Evolutionary conservation across 805 yeast species (phyloP).

Genomic region (Jamesozyma jinghongensis): DNA sequence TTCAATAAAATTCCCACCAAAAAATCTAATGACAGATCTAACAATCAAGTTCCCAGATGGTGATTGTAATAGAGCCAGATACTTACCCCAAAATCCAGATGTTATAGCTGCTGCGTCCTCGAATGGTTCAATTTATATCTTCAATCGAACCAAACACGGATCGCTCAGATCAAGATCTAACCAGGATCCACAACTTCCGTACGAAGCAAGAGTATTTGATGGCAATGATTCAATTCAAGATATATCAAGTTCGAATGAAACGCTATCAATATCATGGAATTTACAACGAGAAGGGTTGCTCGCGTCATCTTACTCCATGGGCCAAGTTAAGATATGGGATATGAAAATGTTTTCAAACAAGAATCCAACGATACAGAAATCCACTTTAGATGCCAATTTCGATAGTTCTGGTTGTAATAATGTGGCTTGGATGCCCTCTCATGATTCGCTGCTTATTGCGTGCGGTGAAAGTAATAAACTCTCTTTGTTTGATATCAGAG

Average conservation of each 20-base stretch:
- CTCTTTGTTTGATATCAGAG: conserved; percentile 47
- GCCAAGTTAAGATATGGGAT: conserved; percentile 61
- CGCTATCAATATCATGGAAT: conserved; percentile 74
- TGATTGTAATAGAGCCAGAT: conserved; percentile 62
- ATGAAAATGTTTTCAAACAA: conserved; percentile 35
- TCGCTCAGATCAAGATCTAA: conserved; percentile 32
- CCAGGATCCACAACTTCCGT: conserved; percentile 7
- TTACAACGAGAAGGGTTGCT: conserved; percentile 47
- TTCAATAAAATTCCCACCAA: conserved; percentile 22
- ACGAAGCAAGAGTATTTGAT: conserved; percentile 13
- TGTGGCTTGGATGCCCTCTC: conserved; percentile 56
- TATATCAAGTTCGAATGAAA: conserved; percentile 35
- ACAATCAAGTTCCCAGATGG: conserved; percentile 31
- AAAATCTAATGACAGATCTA: conserved; percentile 20
- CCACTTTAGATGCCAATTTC: conserved; percentile 11
- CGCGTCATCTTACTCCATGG: conserved; percentile 55
- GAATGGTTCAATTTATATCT: conserved; percentile 54
- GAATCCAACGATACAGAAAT: conserved; percentile 21
- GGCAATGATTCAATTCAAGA: conserved; percentile 14
- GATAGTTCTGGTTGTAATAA: conserved; percentile 56
- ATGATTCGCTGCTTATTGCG: conserved; percentile 50
- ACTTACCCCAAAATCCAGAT: conserved; percentile 83
- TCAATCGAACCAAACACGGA: conserved; percentile 74
- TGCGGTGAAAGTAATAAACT: conserved; percentile 58
- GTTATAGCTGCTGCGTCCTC: conserved; percentile 63